These are phyloP conservation scores for Fraxinus paxiana DNA, from an alignment of 305 asterid genomes.

Conservation along the genomic window DNA sequence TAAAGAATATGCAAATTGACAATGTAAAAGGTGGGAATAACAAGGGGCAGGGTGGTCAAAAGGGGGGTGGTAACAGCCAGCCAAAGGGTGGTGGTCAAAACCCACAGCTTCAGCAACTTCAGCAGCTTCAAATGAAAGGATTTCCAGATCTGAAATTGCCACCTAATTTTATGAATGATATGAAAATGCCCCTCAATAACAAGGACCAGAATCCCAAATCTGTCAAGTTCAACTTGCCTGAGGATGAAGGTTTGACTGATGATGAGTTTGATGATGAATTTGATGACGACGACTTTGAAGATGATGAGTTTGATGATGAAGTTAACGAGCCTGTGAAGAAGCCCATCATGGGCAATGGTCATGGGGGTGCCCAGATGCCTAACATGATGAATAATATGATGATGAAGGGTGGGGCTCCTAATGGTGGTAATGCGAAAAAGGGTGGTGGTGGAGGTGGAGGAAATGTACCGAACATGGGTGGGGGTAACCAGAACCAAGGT, in stretches of 20 bases:
- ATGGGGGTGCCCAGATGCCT: neutral
- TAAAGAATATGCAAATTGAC: conserved; percentile 65
- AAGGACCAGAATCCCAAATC: conserved; percentile 49
- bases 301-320: conserved; percentile 10
- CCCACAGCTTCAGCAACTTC: conserved; percentile 38
- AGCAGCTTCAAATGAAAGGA: conserved; percentile 50
- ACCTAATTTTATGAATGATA: conserved; percentile 48
- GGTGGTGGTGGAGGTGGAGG: neutral
- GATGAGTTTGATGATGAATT: conserved; percentile 42
- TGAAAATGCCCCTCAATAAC: conserved; percentile 35
- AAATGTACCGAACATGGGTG: neutral
- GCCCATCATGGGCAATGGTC: neutral
- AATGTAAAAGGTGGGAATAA: conserved; percentile 50
- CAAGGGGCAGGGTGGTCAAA: conserved; percentile 44
- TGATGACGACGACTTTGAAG: conserved; percentile 31
- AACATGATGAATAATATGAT: neutral
- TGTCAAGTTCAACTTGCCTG: conserved; percentile 47
- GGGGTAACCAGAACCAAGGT: conserved; percentile 31
- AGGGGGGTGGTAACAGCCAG: conserved; percentile 41
- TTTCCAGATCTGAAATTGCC: conserved; percentile 67
- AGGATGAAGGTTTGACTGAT: conserved; percentile 51
- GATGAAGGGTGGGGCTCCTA: neutral
- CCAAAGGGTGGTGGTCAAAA: conserved; percentile 40
- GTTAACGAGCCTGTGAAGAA: neutral
- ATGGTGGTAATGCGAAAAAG: neutral